These are phyloP conservation scores for Maudiozyma saulgeensis DNA, from an alignment of 805 yeast genomes.

Conservation along the genomic window DNA sequence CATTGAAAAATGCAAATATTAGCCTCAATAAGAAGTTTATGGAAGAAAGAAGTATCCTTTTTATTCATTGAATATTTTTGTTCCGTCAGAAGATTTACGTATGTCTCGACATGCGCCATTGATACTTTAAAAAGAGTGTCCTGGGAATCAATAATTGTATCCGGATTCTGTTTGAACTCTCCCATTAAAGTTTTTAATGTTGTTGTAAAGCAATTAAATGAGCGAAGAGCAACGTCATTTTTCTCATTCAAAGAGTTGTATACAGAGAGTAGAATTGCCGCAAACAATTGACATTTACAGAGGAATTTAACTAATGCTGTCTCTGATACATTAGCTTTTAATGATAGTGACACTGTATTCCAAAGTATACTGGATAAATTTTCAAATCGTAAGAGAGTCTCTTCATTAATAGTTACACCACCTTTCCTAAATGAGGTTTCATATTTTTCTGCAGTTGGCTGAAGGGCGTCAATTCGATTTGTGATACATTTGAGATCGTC, in stretches of 20 bases:
- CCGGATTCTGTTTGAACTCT: background rate
- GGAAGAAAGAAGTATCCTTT: conserved; percentile 6
- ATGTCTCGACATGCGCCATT: conserved; percentile 18
- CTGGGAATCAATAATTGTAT: background rate
- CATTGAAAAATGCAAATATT: conserved; percentile 27
- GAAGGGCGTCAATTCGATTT: conserved; percentile 15
- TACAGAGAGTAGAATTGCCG: conserved; percentile 26
- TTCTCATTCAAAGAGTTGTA: conserved; percentile 21
- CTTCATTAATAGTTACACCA: conserved; percentile 13
- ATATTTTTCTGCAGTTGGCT: conserved; percentile 28
- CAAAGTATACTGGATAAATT: conserved; percentile 29
- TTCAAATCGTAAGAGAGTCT: conserved; percentile 18
- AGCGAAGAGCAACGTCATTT: conserved; percentile 20
- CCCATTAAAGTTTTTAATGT: conserved; percentile 26
- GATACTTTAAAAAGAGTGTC: background rate
- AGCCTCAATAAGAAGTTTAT: conserved; percentile 21
- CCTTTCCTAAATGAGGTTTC: conserved; percentile 22
- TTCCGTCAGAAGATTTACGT: conserved; percentile 18
- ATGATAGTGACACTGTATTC: conserved; percentile 28
- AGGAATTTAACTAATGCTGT: conserved; percentile 6
- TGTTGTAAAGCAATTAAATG: conserved; percentile 26
- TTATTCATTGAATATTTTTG: conserved; percentile 3
- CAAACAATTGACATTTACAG: conserved; percentile 23
- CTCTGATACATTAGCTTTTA: conserved; percentile 11
- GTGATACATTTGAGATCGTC: conserved; percentile 2